Conservation (phyloP, 345 rosid species). For the Cochlearia excelsa region DNA sequence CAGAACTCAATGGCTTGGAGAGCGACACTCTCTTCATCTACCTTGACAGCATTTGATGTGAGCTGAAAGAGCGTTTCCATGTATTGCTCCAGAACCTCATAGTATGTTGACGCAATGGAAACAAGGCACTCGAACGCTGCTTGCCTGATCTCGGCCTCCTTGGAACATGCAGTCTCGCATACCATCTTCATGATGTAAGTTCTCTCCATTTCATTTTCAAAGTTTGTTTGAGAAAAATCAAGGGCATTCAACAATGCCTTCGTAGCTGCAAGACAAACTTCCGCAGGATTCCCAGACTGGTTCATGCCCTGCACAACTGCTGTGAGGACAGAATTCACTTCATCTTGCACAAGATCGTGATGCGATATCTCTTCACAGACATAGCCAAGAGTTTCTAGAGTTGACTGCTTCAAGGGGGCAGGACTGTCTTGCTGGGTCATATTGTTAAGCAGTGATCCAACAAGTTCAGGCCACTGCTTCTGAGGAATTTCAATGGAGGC, state of each 20-base stretch:
- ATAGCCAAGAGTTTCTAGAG: slow-evolving; percentile 83
- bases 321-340: slow-evolving; percentile 87
- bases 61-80: slow-evolving; percentile 82
- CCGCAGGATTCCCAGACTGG: slow-evolving; percentile 61
- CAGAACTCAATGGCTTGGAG: slow-evolving; percentile 96
- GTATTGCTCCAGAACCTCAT: slow-evolving; percentile 80
- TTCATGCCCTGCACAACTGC: slow-evolving; percentile 99
- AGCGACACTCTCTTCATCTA: slow-evolving; percentile 84
- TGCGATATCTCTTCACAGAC: slow-evolving; percentile 91
- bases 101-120: slow-evolving; percentile 85
- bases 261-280: slow-evolving; percentile 86
- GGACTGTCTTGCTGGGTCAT: slow-evolving; percentile 68
- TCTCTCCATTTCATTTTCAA: slow-evolving; percentile 91
- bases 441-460: slow-evolving; percentile 60
- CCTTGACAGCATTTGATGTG: slow-evolving; percentile 82
- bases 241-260: slow-evolving; percentile 77
- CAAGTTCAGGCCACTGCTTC: slow-evolving; percentile 91
- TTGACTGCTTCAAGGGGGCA: slow-evolving; percentile 73
- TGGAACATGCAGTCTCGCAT: slow-evolving; percentile 80
- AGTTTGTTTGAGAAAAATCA: slow-evolving; percentile 89
- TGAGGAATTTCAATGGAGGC: slow-evolving; percentile 88
- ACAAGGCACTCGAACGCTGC: slow-evolving; percentile 97
- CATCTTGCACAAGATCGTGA: slow-evolving; percentile 81
- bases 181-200: slow-evolving; percentile 90
- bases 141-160: slow-evolving; percentile 78